Evolutionary conservation across 2,329 filamentous ascomycete species (phyloP), one percentile per base, ranked within the genome.

Genomic region (Epicoccum nigrum): DNA sequence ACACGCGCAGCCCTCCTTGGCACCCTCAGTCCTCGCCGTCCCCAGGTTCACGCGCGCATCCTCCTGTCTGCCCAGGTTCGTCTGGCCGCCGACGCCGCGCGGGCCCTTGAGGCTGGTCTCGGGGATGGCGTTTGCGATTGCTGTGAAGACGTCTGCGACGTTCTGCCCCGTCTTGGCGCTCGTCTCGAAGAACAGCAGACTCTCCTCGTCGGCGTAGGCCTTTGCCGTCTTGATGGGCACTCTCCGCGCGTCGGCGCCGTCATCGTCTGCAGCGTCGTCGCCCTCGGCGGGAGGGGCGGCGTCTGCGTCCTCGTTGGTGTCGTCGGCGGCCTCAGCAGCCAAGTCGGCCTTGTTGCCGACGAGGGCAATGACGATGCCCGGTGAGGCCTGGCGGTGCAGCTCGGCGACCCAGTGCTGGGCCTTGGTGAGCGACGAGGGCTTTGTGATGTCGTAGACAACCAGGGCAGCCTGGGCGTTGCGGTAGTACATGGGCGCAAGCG

Each of bases 361-460:
- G 35, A 99, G 84, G 46, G 93, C 92, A 69, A 99, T 97, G 51
- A 97, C 93, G 66, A 99, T 97, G 20, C 93, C 93, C 2, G 93
- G 93, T 9, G 89, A 94, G 1, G 94, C 94, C 77, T 99, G 94
- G 69, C 93, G 86, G 79, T 97, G 93, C 50, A 99, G 84, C 77
- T 99, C 93, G 49, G 93, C 93, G 48, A 99, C 92, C 93, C 93
- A 99, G 81, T 97, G 93, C 79, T 96, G 96, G 45, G 94, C 94
- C 80, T 99, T 97, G 76, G 91, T 86, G 64, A 99, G 86, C 39
- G 92, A 96, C 41, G 91, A 94, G 34, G 92, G 89, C 77, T 97
- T 97, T 57, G 94, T 99, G 67, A 99, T 87, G 73, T 99, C 93
- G 84, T 97, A 99, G 73, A 97, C 93, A 56, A 99, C 93, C 63